A percentile compares a stretch with the other conserved stretches of the same genome.
These are phyloP conservation scores for Thyridium curvatum DNA, from an alignment of 2,329 filamentous ascomycete species.

Conservation along the genomic window DNA sequence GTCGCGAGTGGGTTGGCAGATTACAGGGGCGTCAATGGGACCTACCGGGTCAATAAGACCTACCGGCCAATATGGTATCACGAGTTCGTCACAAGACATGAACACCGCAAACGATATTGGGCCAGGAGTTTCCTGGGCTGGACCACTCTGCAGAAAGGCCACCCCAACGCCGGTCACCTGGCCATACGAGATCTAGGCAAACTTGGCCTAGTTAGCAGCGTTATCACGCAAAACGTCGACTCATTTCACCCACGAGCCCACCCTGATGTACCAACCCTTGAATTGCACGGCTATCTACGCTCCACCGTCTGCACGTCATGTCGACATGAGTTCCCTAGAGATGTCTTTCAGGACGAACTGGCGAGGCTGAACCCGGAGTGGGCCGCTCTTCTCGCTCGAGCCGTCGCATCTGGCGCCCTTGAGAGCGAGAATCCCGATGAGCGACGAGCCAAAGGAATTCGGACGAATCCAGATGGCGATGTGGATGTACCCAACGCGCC, in stretches of 20 bases:
- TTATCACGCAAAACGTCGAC: constrained; percentile 96
- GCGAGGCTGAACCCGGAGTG: constrained; percentile 79
- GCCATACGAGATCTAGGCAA: constrained; percentile 67
- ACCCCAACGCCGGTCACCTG: constrained; percentile 72
- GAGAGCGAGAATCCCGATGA: constrained; percentile 70
- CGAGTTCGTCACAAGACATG: constrained; percentile 78
- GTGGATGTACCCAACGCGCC: constrained; percentile 83
- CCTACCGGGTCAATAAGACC: constrained; percentile 84
- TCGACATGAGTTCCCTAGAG: constrained; percentile 61
- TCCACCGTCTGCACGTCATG: constrained; percentile 78
- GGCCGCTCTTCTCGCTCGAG: constrained; percentile 68
- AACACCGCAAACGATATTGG: constrained; percentile 90
- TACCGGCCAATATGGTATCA: constrained; percentile 91
- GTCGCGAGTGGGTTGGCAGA: constrained; percentile 90
- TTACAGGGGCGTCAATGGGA: constrained; percentile 84
- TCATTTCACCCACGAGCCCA: constrained; percentile 82
- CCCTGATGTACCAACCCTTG: constrained; percentile 66
- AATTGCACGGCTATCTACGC: constrained; percentile 87
- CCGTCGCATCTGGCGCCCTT: constrained; percentile 68
- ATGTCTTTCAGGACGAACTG: constrained; percentile 70
- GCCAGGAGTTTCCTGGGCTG: constrained; percentile 90
- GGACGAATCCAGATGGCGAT: constrained; percentile 89
- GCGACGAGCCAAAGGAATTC: constrained; percentile 61
- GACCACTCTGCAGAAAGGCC: constrained; percentile 72
- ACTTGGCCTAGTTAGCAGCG: constrained; percentile 65